Evolutionary conservation across 345 rosid species (phyloP).

Genomic region (Sisymbrium altissimum): DNA sequence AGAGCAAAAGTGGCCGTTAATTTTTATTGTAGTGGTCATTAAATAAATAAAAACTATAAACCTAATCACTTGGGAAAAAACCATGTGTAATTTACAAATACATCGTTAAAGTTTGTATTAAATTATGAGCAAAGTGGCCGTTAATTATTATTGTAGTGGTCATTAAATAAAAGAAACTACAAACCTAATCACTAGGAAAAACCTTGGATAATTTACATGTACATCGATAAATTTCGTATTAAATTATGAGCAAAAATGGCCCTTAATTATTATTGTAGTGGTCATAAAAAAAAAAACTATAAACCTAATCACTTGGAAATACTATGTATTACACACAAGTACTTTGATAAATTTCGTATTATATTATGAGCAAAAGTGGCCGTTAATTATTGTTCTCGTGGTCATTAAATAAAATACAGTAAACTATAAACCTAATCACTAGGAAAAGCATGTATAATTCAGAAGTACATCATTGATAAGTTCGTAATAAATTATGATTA

Average conservation of each 20-base stretch:
- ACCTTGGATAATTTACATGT: not conserved
- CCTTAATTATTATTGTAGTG: not conserved
- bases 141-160: not conserved
- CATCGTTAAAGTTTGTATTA: not conserved
- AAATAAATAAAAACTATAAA: not conserved
- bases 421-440: slow-evolving; percentile 24
- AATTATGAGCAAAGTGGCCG: slow-evolving; percentile 13
- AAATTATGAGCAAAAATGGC: slow-evolving; percentile 11
- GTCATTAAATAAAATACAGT: not conserved
- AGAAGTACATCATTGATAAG: not conserved
- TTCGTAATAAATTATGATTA: not conserved
- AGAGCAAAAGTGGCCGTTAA: slow-evolving; percentile 24
- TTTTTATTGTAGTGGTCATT: slow-evolving; percentile 3
- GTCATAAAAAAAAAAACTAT: not conserved
- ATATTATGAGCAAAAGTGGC: slow-evolving; percentile 14
- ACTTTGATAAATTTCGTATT: not conserved
- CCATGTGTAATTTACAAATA: not conserved
- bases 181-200: slow-evolving; percentile 22
- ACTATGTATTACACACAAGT: not conserved
- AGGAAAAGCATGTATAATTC: not conserved
- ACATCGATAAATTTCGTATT: not conserved
- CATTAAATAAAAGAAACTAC: not conserved
- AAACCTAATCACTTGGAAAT: slow-evolving; percentile 19
- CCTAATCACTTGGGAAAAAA: slow-evolving; percentile 18
- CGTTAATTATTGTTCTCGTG: not conserved